Conservation (phyloP, 768 basidiomycete genomes). For the Lactifluus hygrophoroides region DNA sequence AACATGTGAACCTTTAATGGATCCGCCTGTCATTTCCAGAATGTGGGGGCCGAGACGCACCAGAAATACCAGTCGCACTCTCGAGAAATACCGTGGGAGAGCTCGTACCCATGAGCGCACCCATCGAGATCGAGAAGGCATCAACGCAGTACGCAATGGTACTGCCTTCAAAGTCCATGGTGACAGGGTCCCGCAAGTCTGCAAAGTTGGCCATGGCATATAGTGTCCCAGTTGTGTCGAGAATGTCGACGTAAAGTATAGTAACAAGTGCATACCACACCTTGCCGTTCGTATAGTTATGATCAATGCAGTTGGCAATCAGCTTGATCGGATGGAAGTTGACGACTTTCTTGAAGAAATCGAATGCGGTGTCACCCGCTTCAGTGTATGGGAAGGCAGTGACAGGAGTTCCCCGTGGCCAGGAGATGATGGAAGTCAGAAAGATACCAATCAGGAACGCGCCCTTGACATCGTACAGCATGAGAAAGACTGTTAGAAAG, state of each 20-base stretch:
- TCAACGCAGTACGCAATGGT: constrained; percentile 79
- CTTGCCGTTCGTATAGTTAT: constrained; percentile 41
- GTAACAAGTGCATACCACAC: constrained; percentile 87
- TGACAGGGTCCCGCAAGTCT: constrained; percentile 76
- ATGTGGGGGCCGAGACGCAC: constrained; percentile 27
- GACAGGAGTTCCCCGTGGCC: constrained; percentile 73
- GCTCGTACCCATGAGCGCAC: constrained; percentile 69
- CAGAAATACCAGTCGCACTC: constrained; percentile 71
- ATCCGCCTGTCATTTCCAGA: neutral
- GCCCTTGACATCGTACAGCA: constrained; percentile 80
- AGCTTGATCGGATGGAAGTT: constrained; percentile 56
- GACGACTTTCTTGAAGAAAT: constrained; percentile 80
- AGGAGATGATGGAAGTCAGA: constrained; percentile 77
- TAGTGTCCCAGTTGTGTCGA: constrained; percentile 59
- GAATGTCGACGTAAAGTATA: constrained; percentile 84
- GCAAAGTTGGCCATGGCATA: constrained; percentile 91
- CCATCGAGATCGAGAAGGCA: constrained; percentile 74
- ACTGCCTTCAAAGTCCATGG: constrained; percentile 79
- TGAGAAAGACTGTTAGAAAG: constrained; percentile 66
- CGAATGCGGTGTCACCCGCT: constrained; percentile 62
- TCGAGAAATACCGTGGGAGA: constrained; percentile 81
- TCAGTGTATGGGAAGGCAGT: constrained; percentile 73
- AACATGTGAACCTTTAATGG: constrained; percentile 17
- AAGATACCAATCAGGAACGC: constrained; percentile 79
- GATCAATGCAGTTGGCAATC: constrained; percentile 57